These are phyloP conservation scores for Ambispora gerdemannii DNA, from an alignment of 192 early-diverging fungal genomes.

Conservation along the genomic window DNA sequence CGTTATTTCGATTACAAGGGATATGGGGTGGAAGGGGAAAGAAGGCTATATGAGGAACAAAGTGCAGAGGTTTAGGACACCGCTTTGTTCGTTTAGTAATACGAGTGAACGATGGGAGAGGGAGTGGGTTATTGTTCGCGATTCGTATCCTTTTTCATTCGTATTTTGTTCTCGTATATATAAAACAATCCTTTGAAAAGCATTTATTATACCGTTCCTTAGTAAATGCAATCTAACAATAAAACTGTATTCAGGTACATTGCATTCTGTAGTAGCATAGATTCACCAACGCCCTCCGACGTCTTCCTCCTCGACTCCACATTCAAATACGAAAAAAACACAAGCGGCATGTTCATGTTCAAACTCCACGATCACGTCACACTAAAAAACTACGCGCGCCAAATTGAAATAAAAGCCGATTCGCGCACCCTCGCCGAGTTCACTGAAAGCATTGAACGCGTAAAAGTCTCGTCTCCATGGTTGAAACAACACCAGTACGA, in stretches of 20 bases:
- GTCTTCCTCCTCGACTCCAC: conserved; percentile 52
- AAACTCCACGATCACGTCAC: conserved; percentile 57
- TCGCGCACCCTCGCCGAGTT: conserved; percentile 67
- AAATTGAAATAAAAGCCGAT: conserved; percentile 67
- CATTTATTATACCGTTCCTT: too few relatives aligned
- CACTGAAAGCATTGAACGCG: conserved; percentile 56
- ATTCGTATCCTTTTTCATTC: conserved; percentile 46
- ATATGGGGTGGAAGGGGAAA: conserved; percentile 84
- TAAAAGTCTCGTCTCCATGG: conserved; percentile 62
- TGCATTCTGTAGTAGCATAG: conserved; percentile 49
- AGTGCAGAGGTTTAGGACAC: conserved; percentile 49
- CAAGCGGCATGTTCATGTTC: conserved; percentile 36
- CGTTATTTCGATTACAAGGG: conserved; percentile 67
- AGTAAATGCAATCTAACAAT: background rate
- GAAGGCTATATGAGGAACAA: conserved; percentile 70
- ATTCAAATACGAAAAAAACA: conserved; percentile 33
- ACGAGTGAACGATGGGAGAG: conserved; percentile 49
- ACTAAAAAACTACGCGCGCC: conserved; percentile 55
- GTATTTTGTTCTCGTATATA: background rate
- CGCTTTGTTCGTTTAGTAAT: conserved; percentile 37
- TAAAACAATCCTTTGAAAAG: too few relatives aligned
- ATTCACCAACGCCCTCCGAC: conserved; percentile 41
- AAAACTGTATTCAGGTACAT: conserved; percentile 39
- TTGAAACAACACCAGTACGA: conserved; percentile 61
- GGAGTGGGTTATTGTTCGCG: conserved; percentile 73